Percentiles rank a stretch among this genome's conserved stretches.
These are phyloP conservation scores for Leccinum arenicola DNA, from an alignment of 768 basidiomycete genomes.

Conservation along the genomic window DNA sequence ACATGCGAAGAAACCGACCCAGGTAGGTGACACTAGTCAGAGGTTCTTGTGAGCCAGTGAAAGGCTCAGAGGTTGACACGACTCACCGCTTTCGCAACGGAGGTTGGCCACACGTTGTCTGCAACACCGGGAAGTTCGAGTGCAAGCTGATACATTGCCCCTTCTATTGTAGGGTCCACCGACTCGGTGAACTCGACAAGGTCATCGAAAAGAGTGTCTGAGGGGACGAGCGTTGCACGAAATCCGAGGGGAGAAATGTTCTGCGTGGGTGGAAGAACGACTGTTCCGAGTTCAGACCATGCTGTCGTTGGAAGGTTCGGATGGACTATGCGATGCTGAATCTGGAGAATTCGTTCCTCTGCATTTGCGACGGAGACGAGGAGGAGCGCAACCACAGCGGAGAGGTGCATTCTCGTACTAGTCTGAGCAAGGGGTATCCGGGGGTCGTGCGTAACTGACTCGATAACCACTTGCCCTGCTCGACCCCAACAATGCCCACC, in stretches of 20 bases:
- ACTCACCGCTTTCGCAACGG: slow-evolving; percentile 41
- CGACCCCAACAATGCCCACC: slow-evolving; percentile 70
- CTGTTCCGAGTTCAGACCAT: slow-evolving; percentile 27
- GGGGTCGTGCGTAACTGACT: slow-evolving; percentile 15
- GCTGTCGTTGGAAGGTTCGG: slow-evolving; percentile 26
- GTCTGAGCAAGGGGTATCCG: slow-evolving; percentile 14
- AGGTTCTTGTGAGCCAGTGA: slow-evolving; percentile 13
- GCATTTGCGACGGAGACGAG: slow-evolving; percentile 13
- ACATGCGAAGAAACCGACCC: slow-evolving; percentile 52
- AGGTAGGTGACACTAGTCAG: slow-evolving; percentile 66
- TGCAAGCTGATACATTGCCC: slow-evolving; percentile 70
- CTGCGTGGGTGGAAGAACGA: slow-evolving; percentile 21
- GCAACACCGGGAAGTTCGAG: slow-evolving; percentile 46
- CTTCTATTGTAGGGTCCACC: slow-evolving; percentile 37
- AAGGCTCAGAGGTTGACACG: slow-evolving; percentile 47
- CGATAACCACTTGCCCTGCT: not conserved
- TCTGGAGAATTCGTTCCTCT: slow-evolving; percentile 11
- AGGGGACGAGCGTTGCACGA: slow-evolving; percentile 35
- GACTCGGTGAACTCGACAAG: slow-evolving; percentile 42
- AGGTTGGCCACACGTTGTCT: slow-evolving; percentile 34
- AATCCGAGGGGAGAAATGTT: slow-evolving; percentile 37
- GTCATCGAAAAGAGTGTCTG: slow-evolving; percentile 45
- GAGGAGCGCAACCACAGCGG: slow-evolving; percentile 10
- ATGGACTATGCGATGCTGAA: slow-evolving; percentile 33
- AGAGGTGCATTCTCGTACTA: slow-evolving; percentile 8